These are phyloP conservation scores for Albophoma yamanashiensis DNA, from an alignment of 2,329 filamentous ascomycete genomes.

Conservation along the genomic window DNA sequence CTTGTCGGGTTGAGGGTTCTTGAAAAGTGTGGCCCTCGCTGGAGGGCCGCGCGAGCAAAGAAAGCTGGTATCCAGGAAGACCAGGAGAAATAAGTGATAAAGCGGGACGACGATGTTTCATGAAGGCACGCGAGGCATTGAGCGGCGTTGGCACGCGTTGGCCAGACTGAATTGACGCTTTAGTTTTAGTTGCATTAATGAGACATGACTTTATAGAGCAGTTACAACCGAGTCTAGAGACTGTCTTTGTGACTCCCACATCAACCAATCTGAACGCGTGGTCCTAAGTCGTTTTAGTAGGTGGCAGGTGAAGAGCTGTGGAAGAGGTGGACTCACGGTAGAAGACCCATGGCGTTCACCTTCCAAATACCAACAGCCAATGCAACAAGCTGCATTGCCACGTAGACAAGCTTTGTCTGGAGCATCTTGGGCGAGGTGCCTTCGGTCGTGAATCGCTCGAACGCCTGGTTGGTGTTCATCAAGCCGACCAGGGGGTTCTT, in stretches of 20 bases:
- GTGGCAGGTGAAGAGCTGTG: neutral
- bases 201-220: constrained; percentile 21
- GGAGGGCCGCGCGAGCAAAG: constrained; percentile 39
- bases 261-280: constrained; percentile 92
- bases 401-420: constrained; percentile 77
- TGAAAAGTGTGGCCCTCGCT: constrained; percentile 34
- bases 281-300: constrained; percentile 44
- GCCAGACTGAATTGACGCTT: neutral
- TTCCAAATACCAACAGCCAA: constrained; percentile 89
- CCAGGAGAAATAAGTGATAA: neutral
- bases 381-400: constrained; percentile 76
- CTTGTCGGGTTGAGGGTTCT: constrained; percentile 40
- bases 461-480: constrained; percentile 73
- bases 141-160: constrained; percentile 6
- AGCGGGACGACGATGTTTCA: neutral
- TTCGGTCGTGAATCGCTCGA: constrained; percentile 81
- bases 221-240: constrained; percentile 56
- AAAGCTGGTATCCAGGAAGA: constrained; percentile 5
- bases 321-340: constrained; percentile 57
- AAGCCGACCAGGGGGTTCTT: constrained; percentile 88
- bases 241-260: constrained; percentile 75
- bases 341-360: constrained; percentile 87
- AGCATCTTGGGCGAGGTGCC: constrained; percentile 63
- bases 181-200: neutral
- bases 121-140: constrained; percentile 1